These are phyloP conservation scores for Plasmodium gaboni DNA, from an alignment of 169 alveolate genomes.

Conservation along the genomic window DNA sequence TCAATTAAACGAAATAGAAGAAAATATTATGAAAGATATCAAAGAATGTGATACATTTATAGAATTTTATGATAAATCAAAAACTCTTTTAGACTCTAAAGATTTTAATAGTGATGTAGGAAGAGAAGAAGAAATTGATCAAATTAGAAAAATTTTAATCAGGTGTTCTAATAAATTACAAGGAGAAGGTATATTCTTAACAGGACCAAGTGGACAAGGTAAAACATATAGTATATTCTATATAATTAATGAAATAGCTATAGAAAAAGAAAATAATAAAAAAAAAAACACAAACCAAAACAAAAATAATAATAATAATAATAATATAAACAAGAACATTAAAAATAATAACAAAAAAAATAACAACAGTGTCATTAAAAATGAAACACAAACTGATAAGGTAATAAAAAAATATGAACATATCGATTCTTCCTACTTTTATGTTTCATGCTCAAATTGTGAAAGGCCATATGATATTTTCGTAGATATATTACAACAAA, in stretches of 20 bases:
- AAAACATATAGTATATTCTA: constrained; percentile 70
- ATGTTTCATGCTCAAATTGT: constrained; percentile 60
- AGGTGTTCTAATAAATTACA: constrained; percentile 42
- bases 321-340: too few species aligned
- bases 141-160: constrained; percentile 42
- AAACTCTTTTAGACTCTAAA: constrained; percentile 58
- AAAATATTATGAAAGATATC: constrained; percentile 44
- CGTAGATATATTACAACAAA: constrained; percentile 68
- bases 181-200: constrained; percentile 57
- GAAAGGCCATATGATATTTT: constrained; percentile 69
- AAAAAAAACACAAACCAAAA: neutral
- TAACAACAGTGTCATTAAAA: neutral
- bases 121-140: constrained; percentile 56
- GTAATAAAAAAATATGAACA: neutral
- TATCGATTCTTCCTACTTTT: constrained; percentile 65
- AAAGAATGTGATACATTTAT: constrained; percentile 60
- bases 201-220: constrained; percentile 74
- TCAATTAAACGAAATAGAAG: constrained; percentile 62
- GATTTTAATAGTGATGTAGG: constrained; percentile 73
- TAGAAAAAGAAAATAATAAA: constrained; percentile 33
- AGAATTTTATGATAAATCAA: constrained; percentile 65
- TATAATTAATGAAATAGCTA: constrained; percentile 60
- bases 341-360: constrained; percentile 3
- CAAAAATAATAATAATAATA: neutral
- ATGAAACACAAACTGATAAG: neutral